A percentile compares a stretch with the other conserved stretches of the same genome.
Conservation (phyloP, 2,329 filamentous ascomycete species). For the Acephala macrosclerotiorum region DNA sequence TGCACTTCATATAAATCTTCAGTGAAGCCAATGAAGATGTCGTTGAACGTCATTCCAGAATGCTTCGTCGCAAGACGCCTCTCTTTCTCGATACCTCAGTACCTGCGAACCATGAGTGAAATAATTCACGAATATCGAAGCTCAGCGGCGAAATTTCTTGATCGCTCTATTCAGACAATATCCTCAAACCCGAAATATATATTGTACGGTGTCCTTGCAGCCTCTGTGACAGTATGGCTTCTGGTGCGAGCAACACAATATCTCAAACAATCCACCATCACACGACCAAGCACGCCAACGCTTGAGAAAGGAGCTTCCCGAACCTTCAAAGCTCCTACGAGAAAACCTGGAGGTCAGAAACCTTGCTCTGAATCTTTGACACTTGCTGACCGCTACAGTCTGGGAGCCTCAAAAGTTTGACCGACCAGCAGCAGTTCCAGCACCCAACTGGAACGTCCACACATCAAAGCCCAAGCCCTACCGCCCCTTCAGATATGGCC, state of each 20-base stretch:
- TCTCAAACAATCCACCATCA: slow-evolving; percentile 33
- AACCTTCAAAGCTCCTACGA: slow-evolving; percentile 39
- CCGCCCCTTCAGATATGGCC: slow-evolving; percentile 44
- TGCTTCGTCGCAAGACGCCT: slow-evolving; percentile 3
- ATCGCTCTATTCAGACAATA: slow-evolving; percentile 18
- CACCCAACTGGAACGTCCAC: slow-evolving; percentile 42
- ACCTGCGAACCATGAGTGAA: slow-evolving; percentile 24
- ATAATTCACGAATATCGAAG: slow-evolving; percentile 23
- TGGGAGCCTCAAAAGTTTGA: slow-evolving; percentile 44
- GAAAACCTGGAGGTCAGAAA: slow-evolving; percentile 42
- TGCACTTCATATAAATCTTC: slow-evolving; percentile 27
- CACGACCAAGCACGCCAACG: slow-evolving; percentile 38
- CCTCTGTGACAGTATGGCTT: slow-evolving; percentile 35
- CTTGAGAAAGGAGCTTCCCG: slow-evolving; percentile 40
- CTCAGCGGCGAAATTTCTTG: slow-evolving; percentile 22
- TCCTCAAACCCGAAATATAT: slow-evolving; percentile 31
- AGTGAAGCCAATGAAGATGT: slow-evolving; percentile 12
- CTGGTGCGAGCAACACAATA: slow-evolving; percentile 30
- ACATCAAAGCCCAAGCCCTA: slow-evolving; percentile 44
- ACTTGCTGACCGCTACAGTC: slow-evolving; percentile 36
- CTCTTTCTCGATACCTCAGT: not conserved
- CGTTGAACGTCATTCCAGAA: slow-evolving; percentile 13
- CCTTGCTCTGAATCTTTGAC: not conserved
- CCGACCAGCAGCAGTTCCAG: slow-evolving; percentile 40
- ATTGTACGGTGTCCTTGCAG: slow-evolving; percentile 30